Percentiles rank a stretch among this genome's conserved stretches.
These are phyloP conservation scores for Magnaporthiopsis rhizophila DNA, from an alignment of 2,329 filamentous ascomycete genomes.

Conservation along the genomic window DNA sequence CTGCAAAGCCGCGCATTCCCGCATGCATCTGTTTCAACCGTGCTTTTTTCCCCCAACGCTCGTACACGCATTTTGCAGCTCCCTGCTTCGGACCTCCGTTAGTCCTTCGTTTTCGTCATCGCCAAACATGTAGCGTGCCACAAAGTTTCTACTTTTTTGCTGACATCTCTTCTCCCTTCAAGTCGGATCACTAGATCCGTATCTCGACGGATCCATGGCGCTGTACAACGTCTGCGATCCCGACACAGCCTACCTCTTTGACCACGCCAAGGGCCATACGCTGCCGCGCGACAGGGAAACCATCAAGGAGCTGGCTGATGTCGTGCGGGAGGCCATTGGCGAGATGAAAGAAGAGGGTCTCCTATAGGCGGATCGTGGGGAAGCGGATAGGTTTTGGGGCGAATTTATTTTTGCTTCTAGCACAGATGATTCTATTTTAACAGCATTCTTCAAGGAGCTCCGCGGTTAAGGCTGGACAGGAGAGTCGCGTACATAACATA, in stretches of 20 bases:
- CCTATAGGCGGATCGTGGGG: neutral
- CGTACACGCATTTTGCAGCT: slow-evolving; percentile 3
- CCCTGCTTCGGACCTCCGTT: too few relatives aligned
- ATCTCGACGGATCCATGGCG: slow-evolving; percentile 51
- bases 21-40: slow-evolving; percentile 2
- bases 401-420: neutral
- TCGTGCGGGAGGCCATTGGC: slow-evolving; percentile 27
- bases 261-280: slow-evolving; percentile 58
- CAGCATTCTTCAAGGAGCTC: neutral
- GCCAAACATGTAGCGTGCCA: neutral
- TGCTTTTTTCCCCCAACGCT: neutral
- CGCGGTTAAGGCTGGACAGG: neutral
- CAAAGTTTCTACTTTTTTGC: neutral
- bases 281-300: slow-evolving; percentile 45
- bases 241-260: slow-evolving; percentile 52
- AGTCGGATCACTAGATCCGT: slow-evolving; percentile 51
- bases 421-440: neutral
- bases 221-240: slow-evolving; percentile 55
- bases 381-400: neutral
- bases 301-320: slow-evolving; percentile 37
- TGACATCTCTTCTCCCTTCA: neutral
- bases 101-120: too few relatives aligned
- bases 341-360: slow-evolving; percentile 12
- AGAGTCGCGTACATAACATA: too few relatives aligned
- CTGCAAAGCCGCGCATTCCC: neutral